Evolutionary conservation across 2,329 filamentous ascomycete genomes (phyloP).

Genomic region (Calycina herbarum): DNA sequence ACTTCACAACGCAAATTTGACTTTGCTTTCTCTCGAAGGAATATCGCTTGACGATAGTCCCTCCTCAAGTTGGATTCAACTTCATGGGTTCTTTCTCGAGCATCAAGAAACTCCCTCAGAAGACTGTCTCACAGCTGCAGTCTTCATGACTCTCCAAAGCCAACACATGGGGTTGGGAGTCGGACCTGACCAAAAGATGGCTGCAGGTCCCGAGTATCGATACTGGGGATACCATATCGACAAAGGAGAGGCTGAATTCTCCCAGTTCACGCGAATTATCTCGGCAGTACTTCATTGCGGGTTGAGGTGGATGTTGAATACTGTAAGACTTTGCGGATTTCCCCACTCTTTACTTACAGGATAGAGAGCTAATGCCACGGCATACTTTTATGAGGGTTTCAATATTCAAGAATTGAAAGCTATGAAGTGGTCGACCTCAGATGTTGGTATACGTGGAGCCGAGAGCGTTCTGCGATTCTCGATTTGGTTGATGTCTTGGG

Average conservation of each 20-base stretch:
- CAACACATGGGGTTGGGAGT: background rate
- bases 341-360: background rate
- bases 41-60: background rate
- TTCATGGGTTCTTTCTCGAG: background rate
- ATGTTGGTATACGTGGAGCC: background rate
- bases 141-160: background rate
- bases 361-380: background rate
- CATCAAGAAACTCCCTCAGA: background rate
- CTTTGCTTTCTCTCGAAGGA: background rate
- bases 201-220: conserved; percentile 6
- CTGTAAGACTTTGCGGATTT: background rate
- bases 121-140: conserved; percentile 1
- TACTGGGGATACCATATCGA: background rate
- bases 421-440: background rate
- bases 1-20: background rate
- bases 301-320: conserved; percentile 6
- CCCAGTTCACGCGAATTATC: conserved; percentile 2
- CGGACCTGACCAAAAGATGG: background rate
- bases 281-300: conserved; percentile 3
- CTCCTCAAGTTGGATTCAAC: conserved; percentile 9
- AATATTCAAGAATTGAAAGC: background rate
- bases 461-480: conserved; percentile 8
- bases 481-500: conserved; percentile 3
- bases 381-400: background rate
- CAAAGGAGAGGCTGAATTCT: background rate